Evolutionary conservation across 108 stramenopile genomes (phyloP), one percentile per base, ranked within the genome.

Genomic region (Cyclostephanos invisitatus): DNA sequence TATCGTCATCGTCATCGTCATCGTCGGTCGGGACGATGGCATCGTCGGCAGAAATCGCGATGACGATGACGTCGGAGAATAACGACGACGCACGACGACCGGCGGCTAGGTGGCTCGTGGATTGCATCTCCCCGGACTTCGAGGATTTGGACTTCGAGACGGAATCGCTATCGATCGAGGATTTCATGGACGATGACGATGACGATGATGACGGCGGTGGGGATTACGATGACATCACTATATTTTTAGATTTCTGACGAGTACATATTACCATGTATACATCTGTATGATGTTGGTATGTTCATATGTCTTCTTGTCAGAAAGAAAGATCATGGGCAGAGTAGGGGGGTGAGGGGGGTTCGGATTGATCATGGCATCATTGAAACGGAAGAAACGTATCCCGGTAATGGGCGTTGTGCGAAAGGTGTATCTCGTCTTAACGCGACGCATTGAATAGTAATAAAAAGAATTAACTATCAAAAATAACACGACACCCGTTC

Each of bases 61-160:
- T 14, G 44, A 38, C 35, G 60, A 17, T 9, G 35, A 61, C 5
- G 8, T 6, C 17, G 21, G 35, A 29, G 21, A 24, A 14, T 24
- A 20, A 14, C 2, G 7, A 11, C 0, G 21, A 15, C 24, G 15
- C 5, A 24, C 22, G 5, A 11, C 18, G 56, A 27, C 28, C 8
- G 3, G 4, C 12, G 4, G 29, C 56, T 14, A 38, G 36, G 49
- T 79, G 78, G 78, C 72, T 49, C 61, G 78, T 79, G 15, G 78
- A 79, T 68, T 79, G 78, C 50, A 64, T 79, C 12, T 42, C 67
- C 36, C 78, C 78, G 9, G 78, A 79, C 57, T 79, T 79, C 58
- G 78, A 79, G 35, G 78, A 79, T 73, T 72, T 79, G 62, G 78
- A 79, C 17, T 79, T 79, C 62, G 78, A 79, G 49, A 62, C 78